These are phyloP conservation scores for Niebla homalea DNA, from an alignment of 495 filamentous ascomycete genomes.

Conservation along the genomic window DNA sequence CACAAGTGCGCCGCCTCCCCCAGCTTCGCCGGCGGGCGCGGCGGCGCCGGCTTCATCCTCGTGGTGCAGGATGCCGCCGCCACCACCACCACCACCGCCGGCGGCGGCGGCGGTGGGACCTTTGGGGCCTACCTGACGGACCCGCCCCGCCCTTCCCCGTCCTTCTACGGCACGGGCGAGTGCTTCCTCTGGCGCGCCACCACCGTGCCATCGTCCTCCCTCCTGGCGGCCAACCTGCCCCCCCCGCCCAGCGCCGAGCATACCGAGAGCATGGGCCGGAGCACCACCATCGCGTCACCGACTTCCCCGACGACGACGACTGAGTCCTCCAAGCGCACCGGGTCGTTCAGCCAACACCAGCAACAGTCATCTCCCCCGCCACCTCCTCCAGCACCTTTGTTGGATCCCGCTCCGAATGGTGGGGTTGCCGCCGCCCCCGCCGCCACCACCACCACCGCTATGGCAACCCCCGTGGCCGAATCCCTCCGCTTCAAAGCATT, in stretches of 20 bases:
- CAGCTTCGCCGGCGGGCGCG: constrained; percentile 33
- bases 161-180: constrained; percentile 92
- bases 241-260: constrained; percentile 46
- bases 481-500: constrained; percentile 91
- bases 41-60: constrained; percentile 68
- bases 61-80: constrained; percentile 62
- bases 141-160: constrained; percentile 58
- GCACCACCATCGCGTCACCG: constrained; percentile 46
- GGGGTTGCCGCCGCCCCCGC: constrained; percentile 9
- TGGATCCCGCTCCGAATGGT: not conserved
- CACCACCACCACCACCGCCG: not conserved
- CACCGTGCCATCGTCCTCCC: constrained; percentile 30
- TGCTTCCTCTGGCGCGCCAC: constrained; percentile 94
- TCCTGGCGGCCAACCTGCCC: constrained; percentile 52
- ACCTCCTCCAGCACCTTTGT: not conserved
- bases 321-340: constrained; percentile 9
- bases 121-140: constrained; percentile 96
- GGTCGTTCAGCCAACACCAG: not conserved
- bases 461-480: constrained; percentile 29
- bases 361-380: not conserved
- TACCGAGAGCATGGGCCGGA: constrained; percentile 55
- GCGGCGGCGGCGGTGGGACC: constrained; percentile 33
- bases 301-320: constrained; percentile 16
- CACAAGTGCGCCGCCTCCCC: constrained; percentile 51
- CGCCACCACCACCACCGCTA: constrained; percentile 20